Conservation (phyloP, 2,329 filamentous ascomycete species). For the Nemania sp. region DNA sequence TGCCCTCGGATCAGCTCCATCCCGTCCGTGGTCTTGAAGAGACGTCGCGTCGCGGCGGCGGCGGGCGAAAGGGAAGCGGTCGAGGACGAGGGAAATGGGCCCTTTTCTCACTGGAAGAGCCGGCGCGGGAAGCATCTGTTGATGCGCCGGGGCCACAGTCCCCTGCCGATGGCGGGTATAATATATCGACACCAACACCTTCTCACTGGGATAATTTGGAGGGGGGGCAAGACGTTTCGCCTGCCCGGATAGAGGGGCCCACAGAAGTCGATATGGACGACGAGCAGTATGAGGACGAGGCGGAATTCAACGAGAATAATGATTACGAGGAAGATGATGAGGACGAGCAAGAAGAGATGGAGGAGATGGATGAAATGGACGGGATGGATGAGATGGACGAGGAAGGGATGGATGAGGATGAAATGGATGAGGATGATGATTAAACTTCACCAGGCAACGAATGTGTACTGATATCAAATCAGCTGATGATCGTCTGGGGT, state of each 20-base stretch:
- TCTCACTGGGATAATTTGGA: conserved; percentile 34
- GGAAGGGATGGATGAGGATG: conserved; percentile 17
- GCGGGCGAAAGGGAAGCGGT: conserved; percentile 17
- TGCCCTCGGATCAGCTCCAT: background rate
- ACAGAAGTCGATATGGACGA: conserved; percentile 26
- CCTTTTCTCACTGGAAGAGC: conserved; percentile 21
- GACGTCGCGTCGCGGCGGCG: conserved; percentile 14
- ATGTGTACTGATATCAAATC: background rate
- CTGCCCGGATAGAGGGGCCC: conserved; percentile 1
- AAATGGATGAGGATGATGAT: conserved; percentile 27
- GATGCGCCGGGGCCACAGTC: conserved; percentile 12
- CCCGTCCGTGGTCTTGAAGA: conserved; percentile 10
- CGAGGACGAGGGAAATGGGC: conserved; percentile 23
- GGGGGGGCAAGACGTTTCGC: conserved; percentile 11
- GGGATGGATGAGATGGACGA: conserved; percentile 27
- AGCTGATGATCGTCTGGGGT: background rate
- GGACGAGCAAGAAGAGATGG: conserved; percentile 6
- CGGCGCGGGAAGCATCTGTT: conserved; percentile 2
- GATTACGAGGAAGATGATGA: conserved; percentile 27
- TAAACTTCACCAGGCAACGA: background rate
- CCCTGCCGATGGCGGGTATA: background rate
- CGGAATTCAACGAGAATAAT: conserved; percentile 20
- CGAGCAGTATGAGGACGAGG: conserved; percentile 24
- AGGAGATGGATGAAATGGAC: conserved; percentile 25
- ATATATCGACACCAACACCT: conserved; percentile 35